Percentiles rank a stretch among this genome's conserved stretches.
Conservation (phyloP, 169 alveolate genomes). For the Neospora caninum region DNA sequence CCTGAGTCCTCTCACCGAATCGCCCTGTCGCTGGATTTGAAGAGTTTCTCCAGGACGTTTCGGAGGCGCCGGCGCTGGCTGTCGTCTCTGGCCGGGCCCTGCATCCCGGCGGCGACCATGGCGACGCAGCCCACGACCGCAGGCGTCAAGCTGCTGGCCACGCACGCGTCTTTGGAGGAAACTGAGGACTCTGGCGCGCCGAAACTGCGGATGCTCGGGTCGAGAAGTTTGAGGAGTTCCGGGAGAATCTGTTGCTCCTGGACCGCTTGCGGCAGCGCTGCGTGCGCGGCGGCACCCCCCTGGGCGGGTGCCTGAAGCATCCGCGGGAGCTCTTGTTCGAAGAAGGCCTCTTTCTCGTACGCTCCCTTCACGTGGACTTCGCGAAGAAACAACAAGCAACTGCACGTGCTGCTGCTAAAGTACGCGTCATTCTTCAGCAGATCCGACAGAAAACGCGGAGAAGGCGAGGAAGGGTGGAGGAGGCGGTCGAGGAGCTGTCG, state of each 20-base stretch:
- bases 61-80: background rate
- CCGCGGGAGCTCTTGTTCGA: constrained; percentile 22
- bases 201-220: background rate
- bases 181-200: background rate
- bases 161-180: background rate
- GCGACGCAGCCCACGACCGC: constrained; percentile 36
- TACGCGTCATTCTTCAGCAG: background rate
- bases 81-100: background rate
- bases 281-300: background rate
- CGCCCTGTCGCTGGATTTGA: background rate
- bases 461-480: background rate
- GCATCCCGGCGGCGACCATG: background rate
- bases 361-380: constrained; percentile 43
- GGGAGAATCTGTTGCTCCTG: constrained; percentile 29
- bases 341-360: constrained; percentile 24
- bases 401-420: background rate
- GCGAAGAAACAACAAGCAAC: background rate
- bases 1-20: background rate
- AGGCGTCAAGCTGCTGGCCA: background rate
- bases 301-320: background rate
- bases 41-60: constrained; percentile 29
- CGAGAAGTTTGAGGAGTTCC: constrained; percentile 10
- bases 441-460: background rate
- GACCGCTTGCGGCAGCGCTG: background rate
- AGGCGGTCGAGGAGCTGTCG: constrained; percentile 15